Conservation (phyloP, 2,329 filamentous ascomycete genomes). For the Talaromyces marneffei region DNA sequence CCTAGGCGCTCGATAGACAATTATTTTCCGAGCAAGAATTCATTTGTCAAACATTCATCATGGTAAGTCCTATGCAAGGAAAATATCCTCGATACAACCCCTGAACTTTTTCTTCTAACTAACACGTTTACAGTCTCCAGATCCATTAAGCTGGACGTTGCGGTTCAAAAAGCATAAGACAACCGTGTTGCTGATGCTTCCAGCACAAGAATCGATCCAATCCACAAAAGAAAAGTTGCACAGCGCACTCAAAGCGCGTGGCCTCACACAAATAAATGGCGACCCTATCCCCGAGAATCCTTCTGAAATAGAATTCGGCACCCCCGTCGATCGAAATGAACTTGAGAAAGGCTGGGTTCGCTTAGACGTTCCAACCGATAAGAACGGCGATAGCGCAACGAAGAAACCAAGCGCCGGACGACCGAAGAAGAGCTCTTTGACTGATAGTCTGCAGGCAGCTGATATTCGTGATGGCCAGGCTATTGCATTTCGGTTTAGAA, state of each 20-base stretch:
- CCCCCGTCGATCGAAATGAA: conserved; percentile 45
- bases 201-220: conserved; percentile 52
- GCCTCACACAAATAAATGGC: conserved; percentile 35
- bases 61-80: conserved; percentile 13
- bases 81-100: too few species aligned
- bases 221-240: conserved; percentile 56
- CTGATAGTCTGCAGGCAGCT: conserved; percentile 21
- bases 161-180: conserved; percentile 67
- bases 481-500: conserved; percentile 34
- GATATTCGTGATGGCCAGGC: conserved; percentile 27
- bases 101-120: background rate
- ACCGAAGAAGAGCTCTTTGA: conserved; percentile 20
- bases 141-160: conserved; percentile 56
- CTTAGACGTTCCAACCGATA: conserved; percentile 32
- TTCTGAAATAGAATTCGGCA: conserved; percentile 43
- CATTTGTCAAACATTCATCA: conserved; percentile 1
- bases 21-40: background rate
- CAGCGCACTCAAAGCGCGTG: conserved; percentile 46
- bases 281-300: conserved; percentile 34
- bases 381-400: conserved; percentile 20
- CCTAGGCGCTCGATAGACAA: background rate
- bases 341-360: conserved; percentile 46
- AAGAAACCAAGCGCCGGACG: conserved; percentile 20
- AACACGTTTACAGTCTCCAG: conserved; percentile 17
- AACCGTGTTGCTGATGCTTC: conserved; percentile 64